These are phyloP conservation scores for Chlamydomonas incerta DNA, from an alignment of 139 green algal species.

Conservation along the genomic window DNA sequence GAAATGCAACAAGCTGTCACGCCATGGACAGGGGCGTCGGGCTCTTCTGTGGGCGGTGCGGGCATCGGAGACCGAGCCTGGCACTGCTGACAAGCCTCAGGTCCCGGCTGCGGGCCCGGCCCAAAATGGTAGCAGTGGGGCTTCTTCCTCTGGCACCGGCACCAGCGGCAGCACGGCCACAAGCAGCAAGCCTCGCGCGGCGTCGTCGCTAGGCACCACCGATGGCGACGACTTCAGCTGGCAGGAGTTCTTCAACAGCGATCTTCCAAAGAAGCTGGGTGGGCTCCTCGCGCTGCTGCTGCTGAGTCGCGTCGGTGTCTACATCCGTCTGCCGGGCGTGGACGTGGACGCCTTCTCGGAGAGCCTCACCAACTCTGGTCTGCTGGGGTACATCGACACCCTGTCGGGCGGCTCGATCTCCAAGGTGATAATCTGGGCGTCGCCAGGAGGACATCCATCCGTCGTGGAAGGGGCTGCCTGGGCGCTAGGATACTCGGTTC, in stretches of 20 bases:
- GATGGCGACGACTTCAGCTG: slow-evolving; percentile 68
- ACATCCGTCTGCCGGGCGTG: slow-evolving; percentile 93
- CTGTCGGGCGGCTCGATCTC: slow-evolving; percentile 86
- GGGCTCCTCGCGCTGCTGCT: slow-evolving; percentile 86
- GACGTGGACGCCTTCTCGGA: slow-evolving; percentile 87
- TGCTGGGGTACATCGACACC: slow-evolving; percentile 96
- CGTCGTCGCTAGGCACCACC: slow-evolving; percentile 1
- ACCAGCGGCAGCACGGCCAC: background rate
- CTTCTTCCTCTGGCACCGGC: background rate
- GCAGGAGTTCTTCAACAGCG: slow-evolving; percentile 71
- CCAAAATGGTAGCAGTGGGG: background rate
- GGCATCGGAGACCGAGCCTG: slow-evolving; percentile 6
- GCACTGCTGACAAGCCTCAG: slow-evolving; percentile 29
- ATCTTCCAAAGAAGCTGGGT: slow-evolving; percentile 84
- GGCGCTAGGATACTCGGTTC: too few relatives aligned
- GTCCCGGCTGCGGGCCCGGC: slow-evolving; percentile 3
- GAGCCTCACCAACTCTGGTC: slow-evolving; percentile 74
- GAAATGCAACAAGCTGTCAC: background rate
- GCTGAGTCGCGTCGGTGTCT: slow-evolving; percentile 92
- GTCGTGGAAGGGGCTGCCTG: too few relatives aligned
- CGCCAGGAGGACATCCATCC: too few relatives aligned
- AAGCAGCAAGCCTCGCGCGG: background rate
- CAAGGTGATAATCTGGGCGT: slow-evolving; percentile 42
- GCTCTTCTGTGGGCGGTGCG: too few relatives aligned
- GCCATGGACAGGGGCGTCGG: too few relatives aligned